Evolutionary conservation across 345 rosid species (phyloP).

Genomic region (Excoecaria cochinchinensis): DNA sequence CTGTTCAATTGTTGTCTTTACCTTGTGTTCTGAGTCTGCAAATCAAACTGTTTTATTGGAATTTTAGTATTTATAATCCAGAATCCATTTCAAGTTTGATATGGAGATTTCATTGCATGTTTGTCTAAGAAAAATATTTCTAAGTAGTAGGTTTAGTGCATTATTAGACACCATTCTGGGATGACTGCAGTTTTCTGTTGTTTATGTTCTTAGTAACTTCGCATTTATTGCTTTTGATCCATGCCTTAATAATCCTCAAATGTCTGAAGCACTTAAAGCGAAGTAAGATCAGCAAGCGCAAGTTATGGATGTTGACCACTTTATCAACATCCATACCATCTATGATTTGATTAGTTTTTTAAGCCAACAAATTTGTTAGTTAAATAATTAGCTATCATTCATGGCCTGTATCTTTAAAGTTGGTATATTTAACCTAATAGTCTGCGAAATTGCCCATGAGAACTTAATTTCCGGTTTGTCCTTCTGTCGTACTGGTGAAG

Average conservation of each 20-base stretch:
- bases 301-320: neutral
- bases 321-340: neutral
- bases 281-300: neutral
- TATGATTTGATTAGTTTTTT: neutral
- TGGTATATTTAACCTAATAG: neutral
- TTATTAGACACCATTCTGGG: neutral
- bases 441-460: neutral
- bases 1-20: neutral
- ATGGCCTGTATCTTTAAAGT: neutral
- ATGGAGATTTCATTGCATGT: neutral
- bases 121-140: neutral
- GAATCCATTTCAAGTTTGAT: neutral
- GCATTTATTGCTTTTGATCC: too few species aligned
- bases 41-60: neutral
- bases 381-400: neutral
- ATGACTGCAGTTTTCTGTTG: neutral
- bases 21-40: too few species aligned
- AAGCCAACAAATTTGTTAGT: neutral
- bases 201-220: too few species aligned
- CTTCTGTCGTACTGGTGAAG: neutral
- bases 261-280: neutral
- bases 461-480: neutral
- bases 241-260: neutral
- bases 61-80: neutral
- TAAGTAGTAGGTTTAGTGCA: neutral